phyloP scores from a whole-genome alignment of 139 green algal genomes.

The Chlamydomonas eustigma region DNA sequence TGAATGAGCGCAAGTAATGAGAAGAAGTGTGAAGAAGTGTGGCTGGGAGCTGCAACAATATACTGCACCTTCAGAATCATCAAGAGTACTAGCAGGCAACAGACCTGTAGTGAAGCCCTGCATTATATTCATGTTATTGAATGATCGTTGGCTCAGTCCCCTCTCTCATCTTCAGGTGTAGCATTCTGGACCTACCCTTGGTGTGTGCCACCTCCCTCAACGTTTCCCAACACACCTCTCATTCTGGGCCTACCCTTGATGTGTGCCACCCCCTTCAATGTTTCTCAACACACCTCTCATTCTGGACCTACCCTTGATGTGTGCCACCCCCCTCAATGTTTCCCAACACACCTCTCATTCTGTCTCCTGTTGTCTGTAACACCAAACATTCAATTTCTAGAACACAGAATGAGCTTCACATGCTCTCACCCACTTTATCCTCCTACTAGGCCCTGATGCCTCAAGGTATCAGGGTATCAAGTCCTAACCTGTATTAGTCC shows the following conservation, averaged over 20 bases:
- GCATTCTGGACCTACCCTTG: no score
- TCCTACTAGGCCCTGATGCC: not conserved
- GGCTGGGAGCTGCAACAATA: not conserved
- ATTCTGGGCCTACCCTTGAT: no score
- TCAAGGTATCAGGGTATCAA: no score
- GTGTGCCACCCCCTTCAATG: no score
- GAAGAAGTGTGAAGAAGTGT: conserved; percentile 35
- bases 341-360: not conserved
- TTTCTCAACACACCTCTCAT: no score
- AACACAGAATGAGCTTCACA: not conserved
- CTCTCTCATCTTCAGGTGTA: not conserved
- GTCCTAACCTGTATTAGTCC: no score
- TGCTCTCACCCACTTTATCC: not conserved
- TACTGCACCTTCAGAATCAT: no score
- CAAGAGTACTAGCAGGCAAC: not conserved
- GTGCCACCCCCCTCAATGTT: not conserved
- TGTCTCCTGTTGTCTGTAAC: not conserved
- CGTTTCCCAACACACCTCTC: no score
- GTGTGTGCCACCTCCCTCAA: no score
- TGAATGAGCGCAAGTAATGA: conserved; percentile 60
- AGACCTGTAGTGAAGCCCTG: not conserved
- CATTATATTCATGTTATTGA: not conserved
- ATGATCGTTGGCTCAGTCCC: not conserved
- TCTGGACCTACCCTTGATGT: no score
- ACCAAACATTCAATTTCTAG: not conserved